Evolutionary conservation across 2,329 filamentous ascomycete genomes (phyloP), one percentile per base, ranked within the genome.

Genomic region (Cladosporium sp.): DNA sequence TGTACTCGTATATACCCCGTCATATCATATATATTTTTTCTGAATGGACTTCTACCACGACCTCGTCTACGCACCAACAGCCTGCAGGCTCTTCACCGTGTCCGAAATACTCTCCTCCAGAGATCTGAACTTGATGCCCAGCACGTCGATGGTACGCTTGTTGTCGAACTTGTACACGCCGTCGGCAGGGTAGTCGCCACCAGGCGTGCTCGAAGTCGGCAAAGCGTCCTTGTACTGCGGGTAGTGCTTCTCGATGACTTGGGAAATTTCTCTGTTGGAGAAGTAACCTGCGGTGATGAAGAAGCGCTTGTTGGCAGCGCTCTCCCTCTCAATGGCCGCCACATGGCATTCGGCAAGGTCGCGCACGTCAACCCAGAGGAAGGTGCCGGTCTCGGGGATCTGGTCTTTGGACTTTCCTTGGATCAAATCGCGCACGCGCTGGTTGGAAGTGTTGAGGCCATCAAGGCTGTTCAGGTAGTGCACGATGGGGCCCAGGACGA

Each of bases 391-490:
- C 0, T 80, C 73, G 0, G 78, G 72, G 8, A 86, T 74, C 20
- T 74, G 72, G 2, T 78, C 69, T 55, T 79, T 82, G 63, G 72
- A 77, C 52, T 79, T 77, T 15, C 85, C 86, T 6, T 74, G 76
- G n/a, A 84, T 74, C 45, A 86, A 68, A 53, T 84, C 76, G 7
- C 79, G 72, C 48, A 88, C 76, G 16, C 83, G 78, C 57, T 82
- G 76, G 64, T 89, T 90, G 12, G 84, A 87, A 1, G 84, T 86
- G 69, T 90, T 91, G 54, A 90, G 71, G 1, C 70, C 71, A n/a
- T 80, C 77, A 0, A 86, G 72, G 18, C 72, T 76, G 53, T 82
- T 77, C 2, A 89, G 73, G 56, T 82, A 81, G 57, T 84, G 77
- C 27, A 74, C 72, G 36, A 76, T 71, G 1, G 76, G 76, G 1